phyloP scores from a whole-genome alignment of 495 filamentous ascomycete genomes.

The Penicillium roqueforti region DNA sequence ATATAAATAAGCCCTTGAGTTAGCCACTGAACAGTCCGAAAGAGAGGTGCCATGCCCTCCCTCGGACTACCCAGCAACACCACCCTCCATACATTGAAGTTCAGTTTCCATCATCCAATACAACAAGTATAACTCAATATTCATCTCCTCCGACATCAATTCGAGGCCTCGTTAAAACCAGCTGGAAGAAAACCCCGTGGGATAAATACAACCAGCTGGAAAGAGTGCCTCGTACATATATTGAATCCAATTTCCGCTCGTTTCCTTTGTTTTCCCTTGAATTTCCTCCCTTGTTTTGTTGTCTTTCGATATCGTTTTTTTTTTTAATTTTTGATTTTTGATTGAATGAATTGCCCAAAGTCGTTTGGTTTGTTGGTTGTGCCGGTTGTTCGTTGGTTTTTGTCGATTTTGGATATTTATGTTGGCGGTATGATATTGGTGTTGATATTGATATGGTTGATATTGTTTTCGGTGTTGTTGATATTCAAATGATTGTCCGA shows the following conservation, averaged over 20 bases:
- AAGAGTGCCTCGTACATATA: conserved; percentile 9
- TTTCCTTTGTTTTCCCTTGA: background rate
- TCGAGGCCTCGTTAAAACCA: conserved; percentile 13
- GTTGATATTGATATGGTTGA: background rate
- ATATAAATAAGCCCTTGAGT: background rate
- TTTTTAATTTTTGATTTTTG: too few species aligned
- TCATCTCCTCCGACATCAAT: background rate
- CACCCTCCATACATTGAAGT: background rate
- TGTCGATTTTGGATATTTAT: background rate
- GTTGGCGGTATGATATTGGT: background rate
- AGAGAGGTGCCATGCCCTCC: conserved; percentile 8
- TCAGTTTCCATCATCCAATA: background rate
- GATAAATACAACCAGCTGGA: conserved; percentile 9
- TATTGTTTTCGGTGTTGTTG: background rate
- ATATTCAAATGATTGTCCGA: background rate
- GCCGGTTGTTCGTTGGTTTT: background rate
- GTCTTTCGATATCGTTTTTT: background rate
- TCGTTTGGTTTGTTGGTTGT: background rate
- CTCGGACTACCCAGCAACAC: background rate
- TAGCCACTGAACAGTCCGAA: background rate
- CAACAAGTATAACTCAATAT: background rate
- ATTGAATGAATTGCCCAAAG: too few species aligned
- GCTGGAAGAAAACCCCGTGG: conserved; percentile 4
- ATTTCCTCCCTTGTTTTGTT: background rate
- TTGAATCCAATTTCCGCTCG: background rate